Percentiles rank a stretch among this genome's conserved stretches.
Evolutionary conservation across 306 rosid species (phyloP).

Genomic region (Astragalus glycyphyllos): DNA sequence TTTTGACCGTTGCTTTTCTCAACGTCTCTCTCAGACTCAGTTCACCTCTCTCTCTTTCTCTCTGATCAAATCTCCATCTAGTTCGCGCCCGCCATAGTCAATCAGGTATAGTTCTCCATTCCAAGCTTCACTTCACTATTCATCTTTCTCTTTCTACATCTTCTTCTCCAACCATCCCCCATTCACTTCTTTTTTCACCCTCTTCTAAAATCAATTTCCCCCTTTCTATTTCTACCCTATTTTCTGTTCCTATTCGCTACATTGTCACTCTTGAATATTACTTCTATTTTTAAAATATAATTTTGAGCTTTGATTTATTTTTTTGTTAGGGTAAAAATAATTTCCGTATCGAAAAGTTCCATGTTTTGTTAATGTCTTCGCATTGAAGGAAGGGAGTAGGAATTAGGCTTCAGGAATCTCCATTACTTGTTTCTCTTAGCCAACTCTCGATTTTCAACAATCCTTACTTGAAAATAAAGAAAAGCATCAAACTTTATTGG

Average conservation of each 20-base stretch:
- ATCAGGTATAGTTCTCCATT: constrained; percentile 50
- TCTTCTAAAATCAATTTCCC: neutral
- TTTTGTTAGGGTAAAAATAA: neutral
- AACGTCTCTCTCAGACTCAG: constrained; percentile 55
- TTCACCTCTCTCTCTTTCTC: constrained; percentile 28
- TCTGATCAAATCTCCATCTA: constrained; percentile 50
- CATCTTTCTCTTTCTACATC: neutral
- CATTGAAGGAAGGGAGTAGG: neutral
- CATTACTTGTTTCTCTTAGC: constrained; percentile 45
- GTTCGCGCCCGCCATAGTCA: constrained; percentile 46
- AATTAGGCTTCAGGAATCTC: constrained; percentile 53
- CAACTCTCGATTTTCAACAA: constrained; percentile 37
- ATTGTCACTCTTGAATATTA: neutral
- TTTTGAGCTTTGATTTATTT: constrained; percentile 8
- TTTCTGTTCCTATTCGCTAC: neutral
- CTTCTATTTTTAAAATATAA: too few species aligned
- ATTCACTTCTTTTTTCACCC: neutral
- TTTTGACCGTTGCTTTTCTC: constrained; percentile 81
- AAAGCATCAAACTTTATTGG: constrained; percentile 58
- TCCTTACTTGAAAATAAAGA: constrained; percentile 65
- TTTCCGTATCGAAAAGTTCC: constrained; percentile 41
- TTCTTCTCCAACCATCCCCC: neutral
- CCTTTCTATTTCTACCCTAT: neutral
- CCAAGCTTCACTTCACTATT: constrained; percentile 33
- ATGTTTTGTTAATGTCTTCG: constrained; percentile 33